phyloP scores from a whole-genome alignment of 2,329 filamentous ascomycete species.

The Beauveria pseudobassiana region DNA sequence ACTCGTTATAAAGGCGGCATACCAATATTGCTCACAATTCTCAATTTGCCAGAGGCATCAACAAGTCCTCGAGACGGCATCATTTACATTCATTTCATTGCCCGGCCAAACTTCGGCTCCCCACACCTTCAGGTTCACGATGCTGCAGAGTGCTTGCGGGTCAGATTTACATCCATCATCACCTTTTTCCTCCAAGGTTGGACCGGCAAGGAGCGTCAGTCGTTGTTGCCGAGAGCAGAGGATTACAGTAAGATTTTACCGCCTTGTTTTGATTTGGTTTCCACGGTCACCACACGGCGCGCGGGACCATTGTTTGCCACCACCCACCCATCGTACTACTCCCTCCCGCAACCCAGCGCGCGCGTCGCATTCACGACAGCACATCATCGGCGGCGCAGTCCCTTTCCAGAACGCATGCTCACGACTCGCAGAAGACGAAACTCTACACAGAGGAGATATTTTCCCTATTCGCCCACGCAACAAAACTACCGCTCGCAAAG shows the following conservation, averaged over 20 bases:
- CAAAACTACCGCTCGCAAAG: not conserved
- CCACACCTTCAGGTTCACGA: not conserved
- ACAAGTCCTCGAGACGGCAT: too few relatives aligned
- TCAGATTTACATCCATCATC: slow-evolving; percentile 5
- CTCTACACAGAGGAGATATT: not conserved
- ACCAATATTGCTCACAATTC: not conserved
- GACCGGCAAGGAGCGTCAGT: not conserved
- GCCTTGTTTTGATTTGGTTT: not conserved
- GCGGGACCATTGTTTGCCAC: not conserved
- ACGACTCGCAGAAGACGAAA: not conserved
- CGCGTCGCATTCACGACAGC: slow-evolving; percentile 6
- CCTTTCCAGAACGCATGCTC: not conserved
- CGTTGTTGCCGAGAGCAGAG: not conserved
- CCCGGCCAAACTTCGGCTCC: slow-evolving; percentile 12
- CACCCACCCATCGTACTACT: not conserved
- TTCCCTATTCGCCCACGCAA: not conserved
- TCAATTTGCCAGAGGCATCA: not conserved
- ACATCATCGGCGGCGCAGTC: not conserved
- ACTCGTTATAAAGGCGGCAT: not conserved
- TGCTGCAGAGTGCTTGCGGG: not conserved
- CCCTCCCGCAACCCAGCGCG: not conserved
- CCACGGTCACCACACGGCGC: not conserved
- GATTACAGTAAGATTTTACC: slow-evolving; percentile 1
- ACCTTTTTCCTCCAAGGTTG: not conserved
- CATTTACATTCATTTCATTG: not conserved